These are phyloP conservation scores for Rhododendron kiyosumense DNA, from an alignment of 148 eudicot species.

Conservation along the genomic window DNA sequence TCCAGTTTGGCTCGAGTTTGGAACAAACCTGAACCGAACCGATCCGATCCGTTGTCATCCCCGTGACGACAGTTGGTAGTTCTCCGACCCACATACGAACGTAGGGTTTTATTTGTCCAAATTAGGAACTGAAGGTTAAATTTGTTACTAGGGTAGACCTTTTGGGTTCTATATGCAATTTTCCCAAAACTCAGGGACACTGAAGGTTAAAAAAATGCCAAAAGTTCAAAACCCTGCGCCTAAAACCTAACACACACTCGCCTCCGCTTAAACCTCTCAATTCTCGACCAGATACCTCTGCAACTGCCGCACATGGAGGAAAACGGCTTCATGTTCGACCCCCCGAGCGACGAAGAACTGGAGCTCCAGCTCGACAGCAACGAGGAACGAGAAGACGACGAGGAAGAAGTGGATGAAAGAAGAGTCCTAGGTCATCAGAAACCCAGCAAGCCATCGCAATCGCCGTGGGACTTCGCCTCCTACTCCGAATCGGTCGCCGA, in stretches of 20 bases:
- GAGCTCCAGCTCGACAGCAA: conserved; percentile 11
- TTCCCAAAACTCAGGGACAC: not conserved
- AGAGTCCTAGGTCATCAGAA: not conserved
- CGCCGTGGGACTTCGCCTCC: conserved; percentile 88
- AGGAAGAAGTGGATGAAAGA: conserved; percentile 2
- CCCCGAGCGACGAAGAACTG: conserved; percentile 46
- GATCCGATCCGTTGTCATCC: not conserved
- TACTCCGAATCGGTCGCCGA: conserved; percentile 72
- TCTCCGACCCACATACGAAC: not conserved
- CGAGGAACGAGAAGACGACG: conserved; percentile 1
- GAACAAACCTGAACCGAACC: not conserved
- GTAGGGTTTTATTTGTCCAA: not conserved
- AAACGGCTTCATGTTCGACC: conserved; percentile 31
- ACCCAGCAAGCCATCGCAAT: conserved; percentile 16
- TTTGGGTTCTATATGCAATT: not conserved
- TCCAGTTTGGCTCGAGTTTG: not conserved
- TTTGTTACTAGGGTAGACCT: not conserved
- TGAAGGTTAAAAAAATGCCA: too few species aligned
- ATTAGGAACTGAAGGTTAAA: not conserved
- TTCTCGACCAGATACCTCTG: not conserved
- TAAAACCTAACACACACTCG: not conserved
- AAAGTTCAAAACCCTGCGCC: not conserved
- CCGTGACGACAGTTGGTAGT: too few species aligned
- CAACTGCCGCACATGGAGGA: not conserved
- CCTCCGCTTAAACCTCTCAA: not conserved